A percentile compares a stretch with the other conserved stretches of the same genome.
phyloP scores from a whole-genome alignment of 805 yeast genomes.

The Metschnikowia drakensbergensis region DNA sequence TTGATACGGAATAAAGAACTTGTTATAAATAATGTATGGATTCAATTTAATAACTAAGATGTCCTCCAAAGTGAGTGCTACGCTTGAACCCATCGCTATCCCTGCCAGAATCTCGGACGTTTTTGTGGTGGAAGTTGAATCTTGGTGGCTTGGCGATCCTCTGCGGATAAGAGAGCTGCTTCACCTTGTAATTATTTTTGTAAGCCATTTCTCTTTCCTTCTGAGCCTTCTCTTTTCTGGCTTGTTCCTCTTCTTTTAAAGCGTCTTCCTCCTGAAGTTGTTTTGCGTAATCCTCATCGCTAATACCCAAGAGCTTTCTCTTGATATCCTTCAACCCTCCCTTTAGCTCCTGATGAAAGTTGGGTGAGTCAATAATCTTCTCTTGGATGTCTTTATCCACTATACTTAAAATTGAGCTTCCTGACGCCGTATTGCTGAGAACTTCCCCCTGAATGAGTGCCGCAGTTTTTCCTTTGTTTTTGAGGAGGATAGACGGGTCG shows the following conservation, averaged over 20 bases:
- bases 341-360: slow-evolving; percentile 32
- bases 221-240: slow-evolving; percentile 16
- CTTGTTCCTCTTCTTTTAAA: slow-evolving; percentile 14
- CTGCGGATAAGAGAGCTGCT: slow-evolving; percentile 20
- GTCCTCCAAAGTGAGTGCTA: slow-evolving; percentile 9
- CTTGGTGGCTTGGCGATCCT: slow-evolving; percentile 36
- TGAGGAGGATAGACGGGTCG: slow-evolving; percentile 45
- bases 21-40: neutral
- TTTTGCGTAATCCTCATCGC: slow-evolving; percentile 38
- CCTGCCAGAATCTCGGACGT: slow-evolving; percentile 4
- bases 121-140: slow-evolving; percentile 21
- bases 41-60: slow-evolving; percentile 10
- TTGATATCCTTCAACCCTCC: slow-evolving; percentile 33
- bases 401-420: slow-evolving; percentile 30
- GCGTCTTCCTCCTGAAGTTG: slow-evolving; percentile 23
- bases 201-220: slow-evolving; percentile 20
- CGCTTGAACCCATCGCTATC: neutral
- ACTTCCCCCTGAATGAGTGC: slow-evolving; percentile 53
- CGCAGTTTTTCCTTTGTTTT: slow-evolving; percentile 48
- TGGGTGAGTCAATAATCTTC: slow-evolving; percentile 40
- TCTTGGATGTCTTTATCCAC: slow-evolving; percentile 45
- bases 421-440: slow-evolving; percentile 22
- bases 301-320: slow-evolving; percentile 30
- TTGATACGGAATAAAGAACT: slow-evolving; percentile 26
- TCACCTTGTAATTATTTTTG: slow-evolving; percentile 28